Conservation (phyloP, 306 rosid species). For the Fragaria vesca region DNA sequence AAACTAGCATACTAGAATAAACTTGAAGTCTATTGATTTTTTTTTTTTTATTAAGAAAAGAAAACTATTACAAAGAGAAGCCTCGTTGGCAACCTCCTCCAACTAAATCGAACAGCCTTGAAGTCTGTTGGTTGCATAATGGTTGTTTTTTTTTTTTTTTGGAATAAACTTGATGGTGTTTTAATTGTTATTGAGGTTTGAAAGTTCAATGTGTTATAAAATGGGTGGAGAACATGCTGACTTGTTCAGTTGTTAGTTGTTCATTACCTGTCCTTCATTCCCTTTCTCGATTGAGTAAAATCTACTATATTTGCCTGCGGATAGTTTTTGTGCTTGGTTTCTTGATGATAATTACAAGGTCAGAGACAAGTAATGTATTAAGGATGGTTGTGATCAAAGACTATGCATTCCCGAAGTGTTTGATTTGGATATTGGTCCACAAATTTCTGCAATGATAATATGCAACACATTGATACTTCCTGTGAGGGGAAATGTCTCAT, state of each 20-base stretch:
- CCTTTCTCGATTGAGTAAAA: neutral
- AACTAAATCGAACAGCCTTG: neutral
- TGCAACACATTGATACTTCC: neutral
- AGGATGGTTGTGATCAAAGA: neutral
- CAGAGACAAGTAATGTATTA: neutral
- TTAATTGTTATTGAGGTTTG: neutral
- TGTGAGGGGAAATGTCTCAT: neutral
- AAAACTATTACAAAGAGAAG: no score
- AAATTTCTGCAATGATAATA: neutral
- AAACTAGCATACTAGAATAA: no score
- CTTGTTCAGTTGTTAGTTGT: neutral
- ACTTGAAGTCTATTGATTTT: no score
- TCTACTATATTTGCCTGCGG: neutral
- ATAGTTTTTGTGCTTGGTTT: neutral
- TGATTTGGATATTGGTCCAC: neutral
- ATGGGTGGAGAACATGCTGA: neutral
- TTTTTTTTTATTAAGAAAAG: no score
- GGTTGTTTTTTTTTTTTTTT: neutral
- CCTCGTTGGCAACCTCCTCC: no score
- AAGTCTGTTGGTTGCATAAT: neutral
- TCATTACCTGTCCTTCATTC: neutral
- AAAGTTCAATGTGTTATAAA: neutral
- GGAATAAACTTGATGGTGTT: neutral
- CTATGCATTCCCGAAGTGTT: neutral
- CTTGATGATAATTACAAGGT: neutral